Evolutionary conservation across 305 asterid genomes (phyloP), one percentile per base, ranked within the genome.

Genomic region (Fraxinus latifolia): DNA sequence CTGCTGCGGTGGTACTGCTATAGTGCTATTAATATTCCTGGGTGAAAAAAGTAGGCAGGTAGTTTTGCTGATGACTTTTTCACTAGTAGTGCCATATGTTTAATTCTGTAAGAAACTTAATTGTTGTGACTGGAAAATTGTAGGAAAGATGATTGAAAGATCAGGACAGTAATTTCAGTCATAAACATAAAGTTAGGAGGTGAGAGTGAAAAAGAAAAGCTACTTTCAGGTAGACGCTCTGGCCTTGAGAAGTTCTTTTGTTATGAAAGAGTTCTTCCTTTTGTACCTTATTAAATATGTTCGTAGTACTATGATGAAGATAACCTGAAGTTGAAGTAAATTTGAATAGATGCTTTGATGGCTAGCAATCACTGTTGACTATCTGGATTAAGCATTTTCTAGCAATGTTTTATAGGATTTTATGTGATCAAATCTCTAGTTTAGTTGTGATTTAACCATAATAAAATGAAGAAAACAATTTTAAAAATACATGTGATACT

Each of bases 21-120:
- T 77, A 47, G 33, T 37, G 37, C 37, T 58, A 65, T 58, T 4
- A 31, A 37, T 25, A 27, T 79, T 77, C 83, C 47, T 34, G 73
- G 76, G 75, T 50, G 47, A 12, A 21, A 75, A 14, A 84, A 78
- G 77, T 34, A 27, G 71, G 76, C 77, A 78, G 33, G 79, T 14
- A 32, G 71, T 58, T 32, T 62, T 37, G 27, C 3, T 42, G 79
- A 21, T 75, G 82, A 82, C 32, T 77, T 21, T 67, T 7, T 82
- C 25, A 33, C 55, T 82, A 29, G 80, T 42, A 33, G 32, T 32
- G 44, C 21, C 50, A 0, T 31, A 17, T 76, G 67, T 39, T 29
- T 71, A 32, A 32, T 39, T 60, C 53, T 25, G 6, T 31, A 14
- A 70, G 33, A 19, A n/a, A n/a, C 33, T 33, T 78, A 67, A 71